Evolutionary conservation across 2,329 filamentous ascomycete genomes (phyloP).

Genomic region (Sarocladiaceae sp.): DNA sequence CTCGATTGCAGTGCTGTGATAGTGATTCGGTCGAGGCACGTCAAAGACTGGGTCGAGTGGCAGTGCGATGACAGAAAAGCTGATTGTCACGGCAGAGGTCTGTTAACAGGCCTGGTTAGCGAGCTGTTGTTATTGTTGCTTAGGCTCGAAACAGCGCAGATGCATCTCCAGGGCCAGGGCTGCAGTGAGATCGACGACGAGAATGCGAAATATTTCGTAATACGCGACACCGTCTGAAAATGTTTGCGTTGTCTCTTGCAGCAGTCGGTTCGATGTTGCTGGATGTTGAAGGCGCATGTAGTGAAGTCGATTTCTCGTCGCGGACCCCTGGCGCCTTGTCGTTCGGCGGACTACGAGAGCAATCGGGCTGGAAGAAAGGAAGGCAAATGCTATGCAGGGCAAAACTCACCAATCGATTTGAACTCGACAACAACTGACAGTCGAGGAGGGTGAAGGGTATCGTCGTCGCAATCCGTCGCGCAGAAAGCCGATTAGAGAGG

Average conservation of each 20-base stretch:
- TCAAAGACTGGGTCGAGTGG: not conserved
- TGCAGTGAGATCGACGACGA: too few species aligned
- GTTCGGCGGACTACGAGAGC: too few species aligned
- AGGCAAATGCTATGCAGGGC: not conserved
- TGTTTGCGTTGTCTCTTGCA: too few species aligned
- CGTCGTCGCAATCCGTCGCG: slow-evolving; percentile 6
- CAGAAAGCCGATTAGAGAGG: slow-evolving; percentile 7
- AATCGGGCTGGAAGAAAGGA: not conserved
- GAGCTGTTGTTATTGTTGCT: not conserved
- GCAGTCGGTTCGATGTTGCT: not conserved
- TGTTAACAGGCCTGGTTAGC: not conserved
- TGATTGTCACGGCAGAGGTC: not conserved
- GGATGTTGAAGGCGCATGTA: not conserved
- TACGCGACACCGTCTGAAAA: too few species aligned
- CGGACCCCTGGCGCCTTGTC: slow-evolving; percentile 8
- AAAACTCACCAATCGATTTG: slow-evolving; percentile 5
- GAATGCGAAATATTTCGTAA: too few species aligned
- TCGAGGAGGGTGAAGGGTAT: slow-evolving; percentile 7
- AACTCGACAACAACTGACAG: slow-evolving; percentile 1
- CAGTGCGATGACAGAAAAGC: not conserved
- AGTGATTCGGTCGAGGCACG: not conserved
- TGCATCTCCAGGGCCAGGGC: too few species aligned
- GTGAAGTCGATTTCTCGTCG: not conserved
- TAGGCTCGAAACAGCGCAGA: not conserved
- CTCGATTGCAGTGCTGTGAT: not conserved